Evolutionary conservation across 805 yeast genomes (phyloP), one percentile per base, ranked within the genome.

Genomic region (Metschnikowia drakensbergensis): DNA sequence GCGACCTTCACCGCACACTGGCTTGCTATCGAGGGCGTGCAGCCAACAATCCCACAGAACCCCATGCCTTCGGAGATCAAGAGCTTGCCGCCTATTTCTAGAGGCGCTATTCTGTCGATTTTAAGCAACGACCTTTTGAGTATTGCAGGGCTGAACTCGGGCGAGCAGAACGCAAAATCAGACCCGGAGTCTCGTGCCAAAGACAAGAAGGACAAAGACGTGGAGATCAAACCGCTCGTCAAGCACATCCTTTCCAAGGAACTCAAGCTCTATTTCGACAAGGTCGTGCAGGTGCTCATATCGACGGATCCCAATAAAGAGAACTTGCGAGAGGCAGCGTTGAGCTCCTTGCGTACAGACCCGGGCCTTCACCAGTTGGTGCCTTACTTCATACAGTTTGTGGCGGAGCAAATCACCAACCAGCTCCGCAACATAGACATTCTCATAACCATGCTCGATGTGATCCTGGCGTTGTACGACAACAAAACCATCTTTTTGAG

Each of bases 21-120:
- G 98, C 75, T 95, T 30, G 98, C 99, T 0, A 88, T 94, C 46
- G 99, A 94, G 67, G 99, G 99, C 49, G 96, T 94, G 6, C 99
- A 94, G 63, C 99, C 99, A 0, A 84, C 94, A 30, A 92, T 94
- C 47, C 96, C 97, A 1, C 99, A 95, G 68, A 94, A 94, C 69
- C 99, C 99, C 25, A 78, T 84, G 43, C 79, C 83, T 22, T 76
- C 82, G 44, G 97, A 91, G 57, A 84, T 92, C 53, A 82, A 83
- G 62, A 79, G 81, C 31, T 69, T 88, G 48, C 87, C 96, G 17
- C 89, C 96, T 4, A 74, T 82, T 28, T 76, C 83, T 37, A 77
- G 97, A 58, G 98, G 97, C 34, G 89, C 97, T 3, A 86, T 54
- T 73, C 85, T 64, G 47, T 76, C 80, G 2, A 63, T 67, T 13